Percentiles rank a stretch among this genome's conserved stretches.
Evolutionary conservation across 371 early-diverging fungal species (phyloP).

Genomic region (Saksenaea oblongispora): DNA sequence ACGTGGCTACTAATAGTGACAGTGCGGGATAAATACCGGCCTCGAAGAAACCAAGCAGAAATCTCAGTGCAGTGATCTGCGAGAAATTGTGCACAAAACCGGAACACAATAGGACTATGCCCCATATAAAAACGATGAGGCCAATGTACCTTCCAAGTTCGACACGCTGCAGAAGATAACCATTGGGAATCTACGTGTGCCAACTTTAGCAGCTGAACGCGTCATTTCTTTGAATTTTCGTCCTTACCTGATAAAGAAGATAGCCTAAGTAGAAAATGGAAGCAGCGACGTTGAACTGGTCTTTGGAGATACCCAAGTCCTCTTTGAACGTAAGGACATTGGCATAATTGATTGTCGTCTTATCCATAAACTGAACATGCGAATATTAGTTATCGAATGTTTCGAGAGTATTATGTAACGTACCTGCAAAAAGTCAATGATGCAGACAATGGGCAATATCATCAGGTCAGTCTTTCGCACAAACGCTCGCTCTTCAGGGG

Average conservation of each 20-base stretch:
- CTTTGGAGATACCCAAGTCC: slow-evolving; percentile 20
- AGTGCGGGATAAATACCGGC: slow-evolving; percentile 29
- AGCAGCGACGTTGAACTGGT: slow-evolving; percentile 32
- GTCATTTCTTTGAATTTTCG: neutral
- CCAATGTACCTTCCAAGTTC: slow-evolving; percentile 39
- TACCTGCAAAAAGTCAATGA: slow-evolving; percentile 44
- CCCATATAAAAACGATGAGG: slow-evolving; percentile 34
- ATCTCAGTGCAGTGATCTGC: slow-evolving; percentile 40
- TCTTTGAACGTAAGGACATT: slow-evolving; percentile 23
- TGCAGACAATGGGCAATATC: slow-evolving; percentile 42
- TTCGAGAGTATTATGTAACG: neutral
- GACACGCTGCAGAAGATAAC: slow-evolving; percentile 37
- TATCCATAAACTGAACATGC: slow-evolving; percentile 32
- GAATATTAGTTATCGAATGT: neutral
- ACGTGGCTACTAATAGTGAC: slow-evolving; percentile 35
- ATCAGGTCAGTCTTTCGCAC: slow-evolving; percentile 37
- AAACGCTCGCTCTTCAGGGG: slow-evolving; percentile 29
- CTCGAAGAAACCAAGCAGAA: slow-evolving; percentile 32
- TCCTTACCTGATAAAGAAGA: slow-evolving; percentile 30
- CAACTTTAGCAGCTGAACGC: no score
- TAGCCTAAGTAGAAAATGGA: slow-evolving; percentile 41
- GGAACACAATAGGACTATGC: slow-evolving; percentile 28
- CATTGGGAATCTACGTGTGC: slow-evolving; percentile 35
- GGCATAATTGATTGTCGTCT: slow-evolving; percentile 28
- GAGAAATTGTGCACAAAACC: slow-evolving; percentile 26